phyloP scores from a whole-genome alignment of 2,329 filamentous ascomycete genomes.

The Zymoseptoria brevis region DNA sequence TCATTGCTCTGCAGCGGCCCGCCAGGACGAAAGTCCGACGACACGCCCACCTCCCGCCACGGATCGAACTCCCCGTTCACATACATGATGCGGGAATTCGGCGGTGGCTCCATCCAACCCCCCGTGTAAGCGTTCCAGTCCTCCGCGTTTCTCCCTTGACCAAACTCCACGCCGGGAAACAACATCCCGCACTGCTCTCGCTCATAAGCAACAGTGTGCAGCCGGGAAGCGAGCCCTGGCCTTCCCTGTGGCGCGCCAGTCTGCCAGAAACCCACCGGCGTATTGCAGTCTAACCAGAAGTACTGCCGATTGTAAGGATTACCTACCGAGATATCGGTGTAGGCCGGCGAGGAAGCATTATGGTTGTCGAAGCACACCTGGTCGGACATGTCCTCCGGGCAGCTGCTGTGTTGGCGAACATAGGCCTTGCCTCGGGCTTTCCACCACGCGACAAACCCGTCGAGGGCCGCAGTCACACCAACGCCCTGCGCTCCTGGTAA shows the following conservation, averaged over 20 bases:
- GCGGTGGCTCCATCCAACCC: constrained; percentile 40
- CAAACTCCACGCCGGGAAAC: constrained; percentile 50
- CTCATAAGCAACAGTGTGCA: constrained; percentile 46
- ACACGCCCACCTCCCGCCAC: background rate
- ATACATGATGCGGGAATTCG: background rate
- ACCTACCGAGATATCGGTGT: constrained; percentile 40
- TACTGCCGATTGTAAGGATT: constrained; percentile 48
- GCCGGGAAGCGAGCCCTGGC: constrained; percentile 44
- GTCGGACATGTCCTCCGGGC: constrained; percentile 34
- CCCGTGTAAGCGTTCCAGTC: constrained; percentile 47
- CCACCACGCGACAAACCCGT: constrained; percentile 34
- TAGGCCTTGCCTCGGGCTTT: constrained; percentile 35
- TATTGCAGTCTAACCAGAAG: constrained; percentile 56
- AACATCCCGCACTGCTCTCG: constrained; percentile 47
- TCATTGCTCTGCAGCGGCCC: background rate
- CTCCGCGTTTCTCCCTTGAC: constrained; percentile 40
- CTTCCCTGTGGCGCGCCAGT: constrained; percentile 42
- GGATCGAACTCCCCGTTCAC: background rate
- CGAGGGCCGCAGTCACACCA: constrained; percentile 45
- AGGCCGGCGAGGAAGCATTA: constrained; percentile 43
- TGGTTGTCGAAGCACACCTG: constrained; percentile 48
- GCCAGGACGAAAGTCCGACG: background rate
- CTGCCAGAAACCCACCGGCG: constrained; percentile 52
- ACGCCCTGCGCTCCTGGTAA: constrained; percentile 39
- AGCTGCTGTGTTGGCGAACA: constrained; percentile 41